phyloP scores from a whole-genome alignment of 495 filamentous ascomycete genomes.

The Penicillium maclennaniae region DNA sequence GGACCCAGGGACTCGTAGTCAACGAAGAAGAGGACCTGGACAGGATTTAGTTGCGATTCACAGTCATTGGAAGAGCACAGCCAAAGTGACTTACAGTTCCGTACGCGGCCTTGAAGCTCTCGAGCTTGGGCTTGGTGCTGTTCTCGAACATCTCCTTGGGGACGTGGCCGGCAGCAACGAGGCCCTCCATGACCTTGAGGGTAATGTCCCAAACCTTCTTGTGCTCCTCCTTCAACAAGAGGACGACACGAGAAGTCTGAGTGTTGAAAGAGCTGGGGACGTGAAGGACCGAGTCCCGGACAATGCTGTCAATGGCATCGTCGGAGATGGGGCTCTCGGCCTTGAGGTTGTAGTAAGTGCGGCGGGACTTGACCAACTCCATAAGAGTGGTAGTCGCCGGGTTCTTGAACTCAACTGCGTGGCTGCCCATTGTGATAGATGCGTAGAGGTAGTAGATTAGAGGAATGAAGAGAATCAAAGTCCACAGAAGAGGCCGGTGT shows the following conservation, averaged over 20 bases:
- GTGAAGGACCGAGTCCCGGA: constrained; percentile 42
- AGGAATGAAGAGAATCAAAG: background rate
- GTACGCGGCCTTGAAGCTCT: constrained; percentile 42
- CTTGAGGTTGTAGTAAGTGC: constrained; percentile 45
- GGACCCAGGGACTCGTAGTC: constrained; percentile 36
- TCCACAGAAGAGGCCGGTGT: background rate
- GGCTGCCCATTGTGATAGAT: constrained; percentile 29
- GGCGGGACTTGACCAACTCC: constrained; percentile 40
- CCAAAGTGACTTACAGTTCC: constrained; percentile 44
- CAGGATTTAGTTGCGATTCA: background rate
- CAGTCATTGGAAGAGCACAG: background rate
- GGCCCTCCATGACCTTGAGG: constrained; percentile 39
- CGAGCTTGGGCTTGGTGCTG: constrained; percentile 41
- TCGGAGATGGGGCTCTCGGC: constrained; percentile 43
- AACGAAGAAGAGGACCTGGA: constrained; percentile 49
- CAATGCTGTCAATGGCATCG: constrained; percentile 36
- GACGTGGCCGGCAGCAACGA: constrained; percentile 32
- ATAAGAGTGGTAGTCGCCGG: constrained; percentile 38
- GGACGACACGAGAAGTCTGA: constrained; percentile 47
- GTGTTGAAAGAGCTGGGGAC: constrained; percentile 52
- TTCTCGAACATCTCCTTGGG: constrained; percentile 40
- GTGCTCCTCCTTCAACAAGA: constrained; percentile 50
- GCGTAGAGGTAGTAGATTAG: background rate
- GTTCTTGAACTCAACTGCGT: constrained; percentile 35
- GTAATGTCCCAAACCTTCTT: constrained; percentile 51